Base-by-base conservation (phyloP, 2,329 filamentous ascomycete species). In the Cercospora zeae-maydis region DNA sequence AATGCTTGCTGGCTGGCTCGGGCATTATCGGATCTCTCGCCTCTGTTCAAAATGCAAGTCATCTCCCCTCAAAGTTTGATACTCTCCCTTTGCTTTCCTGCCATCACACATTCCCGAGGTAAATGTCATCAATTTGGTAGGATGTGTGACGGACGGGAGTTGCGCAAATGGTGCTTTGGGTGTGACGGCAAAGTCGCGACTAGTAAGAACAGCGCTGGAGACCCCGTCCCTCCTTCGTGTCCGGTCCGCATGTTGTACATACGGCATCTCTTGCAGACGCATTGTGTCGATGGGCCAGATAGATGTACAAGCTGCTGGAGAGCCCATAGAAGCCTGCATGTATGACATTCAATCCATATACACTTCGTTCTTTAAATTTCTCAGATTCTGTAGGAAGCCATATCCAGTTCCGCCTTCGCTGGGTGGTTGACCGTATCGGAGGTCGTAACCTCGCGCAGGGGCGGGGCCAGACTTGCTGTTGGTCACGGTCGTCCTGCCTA, bases 361-460 rank as follows among this genome's bases (percentile, higher is more conserved):
- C 37, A 68, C 61, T 16, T 66, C 66, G 55, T 66, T 68, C 52
- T 62, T 79, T 67, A 84, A 72, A 56, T 82, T 80, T 63, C 82
- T 78, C 59, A 84, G 67, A 67, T 82, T 83, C 66, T 79, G 78
- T 68, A 84, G 79, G 65, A 85, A 78, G 1, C 82, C 83, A 67
- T 80, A 80, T 3, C 76, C 67, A 45, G 54, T 66, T 3, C 67
- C 79, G 34, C 77, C 77, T 49, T 78, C 78, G 24, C 33, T 59
- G 3, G 45, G 42, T 13, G 42, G 11, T 37, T 59, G 57, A 58
- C 67, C 74, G 59, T 73, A 72, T 31, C 71, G 64, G 53, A 73
- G 66, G 61, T 74, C 73, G 33, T 69, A 58, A 19, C 65, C 66
- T 45, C 66, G 60, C 16, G 69, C 64, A 10, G 71, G 63, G 11